Base-by-base conservation (phyloP, 805 yeast genomes). In the Zygosaccharomyces gambellarensis region DNA sequence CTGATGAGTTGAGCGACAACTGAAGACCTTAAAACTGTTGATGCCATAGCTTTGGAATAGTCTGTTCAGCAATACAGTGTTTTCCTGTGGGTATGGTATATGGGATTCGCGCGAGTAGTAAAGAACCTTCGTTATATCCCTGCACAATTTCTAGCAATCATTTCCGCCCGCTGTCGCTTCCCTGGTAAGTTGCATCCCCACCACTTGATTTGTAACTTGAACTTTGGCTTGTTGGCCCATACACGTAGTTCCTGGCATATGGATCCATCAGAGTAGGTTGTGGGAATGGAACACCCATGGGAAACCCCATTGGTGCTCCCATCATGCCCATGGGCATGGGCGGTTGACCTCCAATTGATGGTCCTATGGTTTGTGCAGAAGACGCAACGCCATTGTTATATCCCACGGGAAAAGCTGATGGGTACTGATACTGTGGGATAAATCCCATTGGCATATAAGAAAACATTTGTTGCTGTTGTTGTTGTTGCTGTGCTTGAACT, bases 171-270 rank as follows among this genome's bases (percentile, higher is more conserved):
- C 45, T 42, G 8, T 28, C 27, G 36, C 61, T 61, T 11, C 54
- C 52, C 14, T 45, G 49, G 42, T 58, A 61, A 2, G 67, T 63
- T 1, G 65, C 65, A 11, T 60, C 51, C 2, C 64, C 64, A 2
- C 65, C 67, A 38, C 63, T 61, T 4, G 67, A 63, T 25, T 43
- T 49, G 42, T 59, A 62, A 27, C 56, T 56, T 36, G 49, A 31
- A 21, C 38, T 46, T 12, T 45, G 46, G n/a, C 53, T 43, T 11
- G 14, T 27, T 28, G 45, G 28, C 10, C 38, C 39, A 29, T 34
- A 31, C 21, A 31, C 39, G 12, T 29, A 30, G 14, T 32, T 23
- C 9, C 48, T 28, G 14, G 17, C 9, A 21, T 42, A 42, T 3
- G 36, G 38, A 30, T 30, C 36, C 25, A 22, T 17, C 22, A 28